These are phyloP conservation scores for Neonectria faginata DNA, from an alignment of 2,329 filamentous ascomycete genomes.

Conservation along the genomic window DNA sequence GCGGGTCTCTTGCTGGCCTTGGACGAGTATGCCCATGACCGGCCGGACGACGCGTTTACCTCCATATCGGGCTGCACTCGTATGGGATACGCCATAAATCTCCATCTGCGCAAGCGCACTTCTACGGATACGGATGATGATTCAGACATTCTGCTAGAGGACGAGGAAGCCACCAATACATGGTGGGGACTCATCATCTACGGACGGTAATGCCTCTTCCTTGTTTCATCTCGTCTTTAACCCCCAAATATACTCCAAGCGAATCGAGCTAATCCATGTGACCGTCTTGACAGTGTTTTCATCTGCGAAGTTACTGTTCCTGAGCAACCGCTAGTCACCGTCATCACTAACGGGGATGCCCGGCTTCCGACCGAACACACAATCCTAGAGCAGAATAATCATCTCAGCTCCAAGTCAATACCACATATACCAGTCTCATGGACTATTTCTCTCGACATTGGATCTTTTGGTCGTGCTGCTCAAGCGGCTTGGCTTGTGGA, in stretches of 20 bases:
- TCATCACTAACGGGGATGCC: not conserved
- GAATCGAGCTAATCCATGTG: not conserved
- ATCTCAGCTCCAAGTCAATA: not conserved
- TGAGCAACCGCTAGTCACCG: slow-evolving; percentile 8
- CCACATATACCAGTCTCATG: slow-evolving; percentile 1
- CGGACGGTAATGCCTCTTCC: slow-evolving; percentile 5
- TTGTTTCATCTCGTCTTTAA: not conserved
- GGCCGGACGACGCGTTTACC: slow-evolving; percentile 7
- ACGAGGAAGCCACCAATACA: slow-evolving; percentile 17
- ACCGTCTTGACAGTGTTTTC: not conserved
- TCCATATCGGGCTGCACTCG: not conserved
- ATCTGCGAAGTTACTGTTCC: slow-evolving; percentile 1
- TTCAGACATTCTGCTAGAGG: not conserved
- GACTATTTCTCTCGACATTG: not conserved
- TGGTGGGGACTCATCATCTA: slow-evolving; percentile 19
- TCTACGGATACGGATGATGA: not conserved
- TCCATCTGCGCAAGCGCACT: not conserved
- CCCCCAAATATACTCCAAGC: too few species aligned
- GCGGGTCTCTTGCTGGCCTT: slow-evolving; percentile 14
- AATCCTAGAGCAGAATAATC: not conserved
- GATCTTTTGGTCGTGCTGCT: slow-evolving; percentile 8
- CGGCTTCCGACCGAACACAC: slow-evolving; percentile 6
- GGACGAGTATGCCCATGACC: slow-evolving; percentile 10
- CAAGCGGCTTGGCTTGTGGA: slow-evolving; percentile 14
- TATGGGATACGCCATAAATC: not conserved